Evolutionary conservation across 2,329 filamentous ascomycete genomes (phyloP), one percentile per base, ranked within the genome.

Genomic region (Pyrenophora graminea): DNA sequence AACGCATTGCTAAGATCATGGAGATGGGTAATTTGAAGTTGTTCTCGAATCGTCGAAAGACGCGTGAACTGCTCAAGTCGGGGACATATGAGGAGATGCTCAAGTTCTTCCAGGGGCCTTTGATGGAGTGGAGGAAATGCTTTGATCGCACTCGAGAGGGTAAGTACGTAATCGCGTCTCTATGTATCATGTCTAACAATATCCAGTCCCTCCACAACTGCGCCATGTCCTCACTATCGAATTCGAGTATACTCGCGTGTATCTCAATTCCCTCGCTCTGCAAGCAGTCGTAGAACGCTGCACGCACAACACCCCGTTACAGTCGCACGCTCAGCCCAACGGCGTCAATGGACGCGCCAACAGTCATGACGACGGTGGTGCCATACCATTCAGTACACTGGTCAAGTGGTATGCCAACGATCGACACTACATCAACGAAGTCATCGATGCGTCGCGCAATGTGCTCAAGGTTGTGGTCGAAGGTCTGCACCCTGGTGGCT

Each of bases 271-370:
- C 1, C 80, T 99, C 2, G 92, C 92, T 2, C 79, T 99, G 2
- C 94, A 99, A 75, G 94, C 94, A 18, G 91, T 97, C 3, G 91
- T 97, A 5, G 93, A 97, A 74, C 85, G 92, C 53, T 96, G 90
- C 74, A 93, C 91, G 6, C 91, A 83, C 54, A 88, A 92, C 58
- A 85, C 86, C 2, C 72, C 61, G 51, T 68, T 67, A 31, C 71
- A 70, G 41, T 65, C 64, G 39, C 69, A 62, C 61, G 74, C 61
- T 39, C 70, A 61, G 33, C 64, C 63, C 7, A 64, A 68, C 39
- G 62, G 63, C 15, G 23, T 41, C 31, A 48, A 56, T 39, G 49
- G 61, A 34, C 69, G 17, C 48, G 53, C 58, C 2, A 64, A 70
- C 6, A 60, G 56, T 2, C 57, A 48, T 23, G 59, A 57, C 12